A percentile compares a stretch with the other conserved stretches of the same genome.
Evolutionary conservation across 176 grass and related monocot species (phyloP).

Genomic region (Themeda triandra): DNA sequence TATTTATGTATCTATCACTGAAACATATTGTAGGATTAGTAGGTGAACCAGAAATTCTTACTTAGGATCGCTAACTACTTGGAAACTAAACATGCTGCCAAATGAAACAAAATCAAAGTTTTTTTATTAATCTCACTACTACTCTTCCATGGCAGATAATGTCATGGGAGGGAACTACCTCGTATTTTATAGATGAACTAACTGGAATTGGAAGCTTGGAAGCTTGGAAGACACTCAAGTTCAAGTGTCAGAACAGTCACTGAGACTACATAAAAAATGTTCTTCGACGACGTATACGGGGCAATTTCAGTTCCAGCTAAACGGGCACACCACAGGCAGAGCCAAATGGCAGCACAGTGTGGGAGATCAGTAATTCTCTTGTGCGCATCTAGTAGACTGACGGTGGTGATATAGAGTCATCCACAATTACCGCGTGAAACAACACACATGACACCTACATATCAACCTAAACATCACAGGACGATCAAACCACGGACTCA

Average conservation of each 20-base stretch:
- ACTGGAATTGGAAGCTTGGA: background rate
- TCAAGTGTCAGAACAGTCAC: background rate
- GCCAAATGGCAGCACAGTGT: background rate
- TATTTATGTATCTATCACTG: background rate
- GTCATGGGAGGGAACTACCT: background rate
- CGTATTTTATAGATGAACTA: background rate
- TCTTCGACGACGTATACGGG: background rate
- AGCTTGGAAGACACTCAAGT: background rate
- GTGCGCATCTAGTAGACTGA: background rate
- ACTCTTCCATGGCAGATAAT: background rate
- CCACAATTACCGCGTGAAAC: background rate
- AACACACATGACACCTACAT: background rate
- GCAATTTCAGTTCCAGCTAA: background rate
- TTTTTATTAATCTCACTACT: background rate
- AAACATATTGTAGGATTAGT: background rate
- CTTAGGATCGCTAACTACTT: background rate
- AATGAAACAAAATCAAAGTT: background rate
- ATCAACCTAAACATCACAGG: background rate
- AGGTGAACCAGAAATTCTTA: constrained; percentile 11
- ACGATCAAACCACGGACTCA: background rate
- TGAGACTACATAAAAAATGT: background rate
- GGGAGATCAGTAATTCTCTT: background rate
- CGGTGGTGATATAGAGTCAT: background rate
- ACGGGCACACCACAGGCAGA: background rate
- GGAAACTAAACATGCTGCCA: background rate